Evolutionary conservation across 1,284 basidiomycete genomes (phyloP), one percentile per base, ranked within the genome.

Genomic region (Trametes polyzona): DNA sequence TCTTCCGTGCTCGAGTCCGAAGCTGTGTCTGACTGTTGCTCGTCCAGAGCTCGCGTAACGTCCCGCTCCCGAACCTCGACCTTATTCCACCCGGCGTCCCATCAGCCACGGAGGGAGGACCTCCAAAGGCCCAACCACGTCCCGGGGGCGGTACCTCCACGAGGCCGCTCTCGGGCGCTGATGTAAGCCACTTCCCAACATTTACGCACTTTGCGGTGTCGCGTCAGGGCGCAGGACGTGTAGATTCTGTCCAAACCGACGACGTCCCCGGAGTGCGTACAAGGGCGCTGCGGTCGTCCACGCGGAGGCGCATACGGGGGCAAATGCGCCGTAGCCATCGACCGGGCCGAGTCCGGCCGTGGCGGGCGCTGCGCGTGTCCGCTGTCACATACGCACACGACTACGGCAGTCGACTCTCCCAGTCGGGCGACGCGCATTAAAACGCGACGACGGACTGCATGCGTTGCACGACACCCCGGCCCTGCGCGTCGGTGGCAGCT

Each of bases 1-100:
- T 54, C 54, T 39, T 53, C 59, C 56, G 59, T 52, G 35, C 57
- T 29, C 39, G 23, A 46, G 33, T 57, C 58, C 52, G 55, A 59
- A 47, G 57, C 57, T 40, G 58, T 59, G 57, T 56, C 23, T 21
- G 24, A 32, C 36, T 16, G 30, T 24, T 19, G 41, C 29, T 33
- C 24, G 36, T 14, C 52, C 23, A 44, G 36, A 39, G 29, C 27
- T 43, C 52, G 50, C 49, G 53, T 47, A 41, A 29, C 52, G 42
- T 21, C 29, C 43, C 14, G 23, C 9, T 14, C 30, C 9, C 16
- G 10, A 12, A 46, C 9, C 33, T 5, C 40, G 37, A 29, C 27
- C 40, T 27, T 29, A 23, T 19, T 40, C 32, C 51, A 24, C 39
- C 33, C n/a, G 52, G n/a, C 36, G 47, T 40, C 30, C 53, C 53